Evolutionary conservation across 2,329 filamentous ascomycete species (phyloP).

Genomic region (Phaeosphaeria sp.): DNA sequence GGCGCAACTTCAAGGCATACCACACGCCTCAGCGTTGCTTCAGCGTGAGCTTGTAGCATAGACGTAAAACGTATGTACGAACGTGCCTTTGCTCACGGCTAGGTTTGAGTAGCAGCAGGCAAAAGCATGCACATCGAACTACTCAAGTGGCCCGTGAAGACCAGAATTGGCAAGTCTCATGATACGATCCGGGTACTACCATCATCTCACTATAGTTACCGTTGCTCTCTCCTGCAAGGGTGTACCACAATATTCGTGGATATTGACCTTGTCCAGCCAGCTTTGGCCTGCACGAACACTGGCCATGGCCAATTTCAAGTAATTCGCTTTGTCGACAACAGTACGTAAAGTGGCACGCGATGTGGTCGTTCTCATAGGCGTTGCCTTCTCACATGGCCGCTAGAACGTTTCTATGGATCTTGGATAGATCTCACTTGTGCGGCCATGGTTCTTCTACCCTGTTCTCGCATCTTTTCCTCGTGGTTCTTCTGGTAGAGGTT

Average conservation of each 20-base stretch:
- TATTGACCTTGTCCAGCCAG: conserved; percentile 23
- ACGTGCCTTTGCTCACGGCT: not conserved
- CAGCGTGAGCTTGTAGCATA: not conserved
- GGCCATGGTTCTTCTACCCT: not conserved
- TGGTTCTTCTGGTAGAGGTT: not conserved
- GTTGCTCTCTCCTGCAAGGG: conserved; percentile 12
- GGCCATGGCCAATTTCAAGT: conserved; percentile 31
- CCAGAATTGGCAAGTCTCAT: conserved; percentile 15
- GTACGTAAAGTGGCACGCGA: conserved; percentile 29
- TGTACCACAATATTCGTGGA: conserved; percentile 28
- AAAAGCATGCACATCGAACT: not conserved
- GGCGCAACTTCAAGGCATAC: not conserved
- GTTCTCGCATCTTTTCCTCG: not conserved
- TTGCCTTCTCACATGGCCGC: not conserved
- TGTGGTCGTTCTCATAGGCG: conserved; percentile 12
- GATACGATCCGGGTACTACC: conserved; percentile 25
- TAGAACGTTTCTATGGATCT: not conserved
- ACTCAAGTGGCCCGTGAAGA: not conserved
- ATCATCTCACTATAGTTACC: conserved; percentile 23
- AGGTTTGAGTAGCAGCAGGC: not conserved
- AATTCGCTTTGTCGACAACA: conserved; percentile 25
- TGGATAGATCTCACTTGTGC: not conserved
- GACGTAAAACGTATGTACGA: not conserved
- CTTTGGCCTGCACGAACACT: conserved; percentile 12
- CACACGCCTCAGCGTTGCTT: not conserved